These are phyloP conservation scores for Botrytis elliptica DNA, from an alignment of 2,329 filamentous ascomycete genomes.

Conservation along the genomic window DNA sequence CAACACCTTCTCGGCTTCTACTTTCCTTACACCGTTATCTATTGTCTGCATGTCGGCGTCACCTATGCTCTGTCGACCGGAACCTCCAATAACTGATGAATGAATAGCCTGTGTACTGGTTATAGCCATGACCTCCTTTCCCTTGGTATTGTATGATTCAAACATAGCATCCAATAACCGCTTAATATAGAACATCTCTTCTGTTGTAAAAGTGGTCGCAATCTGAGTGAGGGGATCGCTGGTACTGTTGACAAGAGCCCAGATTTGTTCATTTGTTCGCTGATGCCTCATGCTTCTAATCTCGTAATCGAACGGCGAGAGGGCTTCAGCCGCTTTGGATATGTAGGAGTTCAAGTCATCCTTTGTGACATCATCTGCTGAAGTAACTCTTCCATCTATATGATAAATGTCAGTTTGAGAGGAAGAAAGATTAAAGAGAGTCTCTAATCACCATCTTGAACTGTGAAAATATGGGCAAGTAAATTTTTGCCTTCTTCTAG, in stretches of 20 bases:
- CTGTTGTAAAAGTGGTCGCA: constrained; percentile 74
- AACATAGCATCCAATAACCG: constrained; percentile 89
- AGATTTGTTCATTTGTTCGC: constrained; percentile 63
- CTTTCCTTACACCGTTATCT: constrained; percentile 66
- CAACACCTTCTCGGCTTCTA: constrained; percentile 74
- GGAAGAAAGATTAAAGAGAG: background rate
- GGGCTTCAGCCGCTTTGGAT: constrained; percentile 64
- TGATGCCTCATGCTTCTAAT: constrained; percentile 77
- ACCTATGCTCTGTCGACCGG: constrained; percentile 33
- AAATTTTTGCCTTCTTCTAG: constrained; percentile 70
- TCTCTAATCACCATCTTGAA: constrained; percentile 32
- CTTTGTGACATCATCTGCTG: constrained; percentile 63
- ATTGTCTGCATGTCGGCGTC: constrained; percentile 36
- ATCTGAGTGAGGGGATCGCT: constrained; percentile 84
- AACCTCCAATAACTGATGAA: constrained; percentile 65
- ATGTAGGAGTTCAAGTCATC: constrained; percentile 70
- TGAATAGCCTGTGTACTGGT: constrained; percentile 71
- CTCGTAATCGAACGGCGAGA: constrained; percentile 83
- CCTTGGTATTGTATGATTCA: constrained; percentile 75
- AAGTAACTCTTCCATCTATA: constrained; percentile 46
- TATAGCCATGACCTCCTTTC: constrained; percentile 81
- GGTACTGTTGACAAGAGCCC: constrained; percentile 82
- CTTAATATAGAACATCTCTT: constrained; percentile 89
- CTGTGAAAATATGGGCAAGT: constrained; percentile 72
- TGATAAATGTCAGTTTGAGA: background rate